Percentiles rank a stretch among this genome's conserved stretches.
phyloP scores from a whole-genome alignment of 192 early-diverging fungal genomes.

The Podila minutissima region DNA sequence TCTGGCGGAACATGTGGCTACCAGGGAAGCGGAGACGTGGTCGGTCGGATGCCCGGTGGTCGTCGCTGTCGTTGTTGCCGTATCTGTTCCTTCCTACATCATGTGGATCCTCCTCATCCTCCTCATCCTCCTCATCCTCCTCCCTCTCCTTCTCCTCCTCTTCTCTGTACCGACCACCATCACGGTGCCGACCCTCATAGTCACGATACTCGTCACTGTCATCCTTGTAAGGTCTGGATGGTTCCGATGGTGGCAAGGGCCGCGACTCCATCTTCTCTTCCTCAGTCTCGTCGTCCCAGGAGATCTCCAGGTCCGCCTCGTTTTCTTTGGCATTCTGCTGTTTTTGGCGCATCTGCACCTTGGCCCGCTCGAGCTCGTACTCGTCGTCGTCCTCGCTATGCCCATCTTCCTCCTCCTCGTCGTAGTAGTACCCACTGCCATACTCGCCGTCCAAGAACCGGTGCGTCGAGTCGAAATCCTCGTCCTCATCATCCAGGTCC shows the following conservation, averaged over 20 bases:
- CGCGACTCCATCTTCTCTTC: neutral
- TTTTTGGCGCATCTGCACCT: slow-evolving; percentile 7
- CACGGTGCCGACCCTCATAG: too few relatives aligned
- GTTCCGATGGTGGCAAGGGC: too few relatives aligned
- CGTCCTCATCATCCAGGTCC: slow-evolving; percentile 15
- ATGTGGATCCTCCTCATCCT: neutral
- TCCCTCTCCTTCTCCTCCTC: too few relatives aligned
- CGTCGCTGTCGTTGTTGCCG: neutral
- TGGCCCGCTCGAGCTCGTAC: slow-evolving; percentile 9
- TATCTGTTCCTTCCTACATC: neutral
- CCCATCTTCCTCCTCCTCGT: neutral
- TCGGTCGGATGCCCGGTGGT: neutral
- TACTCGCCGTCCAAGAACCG: slow-evolving; percentile 11
- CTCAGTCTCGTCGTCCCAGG: slow-evolving; percentile 17
- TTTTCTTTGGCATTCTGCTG: neutral
- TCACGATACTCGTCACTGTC: neutral
- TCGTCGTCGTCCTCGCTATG: slow-evolving; percentile 24
- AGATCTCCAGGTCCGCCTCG: neutral
- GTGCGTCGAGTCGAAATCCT: slow-evolving; percentile 2
- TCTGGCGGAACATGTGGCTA: slow-evolving; percentile 16
- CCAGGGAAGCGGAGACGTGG: slow-evolving; percentile 3
- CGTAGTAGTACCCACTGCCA: neutral
- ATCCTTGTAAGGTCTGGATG: too few relatives aligned
- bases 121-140: too few relatives aligned
- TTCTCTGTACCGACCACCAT: neutral